Evolutionary conservation across 2,329 filamentous ascomycete genomes (phyloP).

Genomic region (Hysterium pulicare): DNA sequence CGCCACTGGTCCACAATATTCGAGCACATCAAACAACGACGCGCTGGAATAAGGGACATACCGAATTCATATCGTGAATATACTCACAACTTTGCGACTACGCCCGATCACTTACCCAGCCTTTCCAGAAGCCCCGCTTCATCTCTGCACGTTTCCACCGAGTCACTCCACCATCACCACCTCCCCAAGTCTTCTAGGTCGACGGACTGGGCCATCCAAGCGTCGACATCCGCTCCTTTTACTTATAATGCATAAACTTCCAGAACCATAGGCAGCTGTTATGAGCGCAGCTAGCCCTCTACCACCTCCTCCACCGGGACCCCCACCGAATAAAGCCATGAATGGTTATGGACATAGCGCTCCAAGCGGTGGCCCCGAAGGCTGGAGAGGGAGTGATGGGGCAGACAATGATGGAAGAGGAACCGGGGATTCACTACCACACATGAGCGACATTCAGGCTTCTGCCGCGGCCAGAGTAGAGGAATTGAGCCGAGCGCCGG

Average conservation of each 20-base stretch:
- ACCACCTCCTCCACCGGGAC: slow-evolving; percentile 29
- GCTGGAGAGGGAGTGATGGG: slow-evolving; percentile 23
- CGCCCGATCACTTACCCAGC: too few species aligned
- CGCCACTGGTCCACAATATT: too few species aligned
- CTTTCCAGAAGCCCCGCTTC: too few species aligned
- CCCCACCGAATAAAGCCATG: slow-evolving; percentile 7
- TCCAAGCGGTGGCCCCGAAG: slow-evolving; percentile 18
- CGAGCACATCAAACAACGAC: too few species aligned
- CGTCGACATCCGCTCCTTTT: background rate
- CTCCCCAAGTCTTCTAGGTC: too few species aligned
- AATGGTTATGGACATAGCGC: slow-evolving; percentile 17
- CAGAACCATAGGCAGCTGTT: slow-evolving; percentile 22
- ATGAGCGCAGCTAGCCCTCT: slow-evolving; percentile 40
- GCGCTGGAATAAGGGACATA: too few species aligned
- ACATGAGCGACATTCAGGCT: slow-evolving; percentile 44
- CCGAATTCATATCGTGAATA: too few species aligned
- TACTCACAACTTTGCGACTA: too few species aligned
- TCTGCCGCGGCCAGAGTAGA: slow-evolving; percentile 37
- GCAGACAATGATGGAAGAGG: slow-evolving; percentile 16
- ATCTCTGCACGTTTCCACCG: too few species aligned
- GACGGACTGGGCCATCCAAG: too few species aligned
- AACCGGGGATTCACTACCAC: slow-evolving; percentile 25
- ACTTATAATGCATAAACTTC: slow-evolving; percentile 23
- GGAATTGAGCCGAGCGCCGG: slow-evolving; percentile 24
- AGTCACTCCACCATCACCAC: too few species aligned